phyloP scores from a whole-genome alignment of 2,329 filamentous ascomycete species.

The Blastomyces silverae region DNA sequence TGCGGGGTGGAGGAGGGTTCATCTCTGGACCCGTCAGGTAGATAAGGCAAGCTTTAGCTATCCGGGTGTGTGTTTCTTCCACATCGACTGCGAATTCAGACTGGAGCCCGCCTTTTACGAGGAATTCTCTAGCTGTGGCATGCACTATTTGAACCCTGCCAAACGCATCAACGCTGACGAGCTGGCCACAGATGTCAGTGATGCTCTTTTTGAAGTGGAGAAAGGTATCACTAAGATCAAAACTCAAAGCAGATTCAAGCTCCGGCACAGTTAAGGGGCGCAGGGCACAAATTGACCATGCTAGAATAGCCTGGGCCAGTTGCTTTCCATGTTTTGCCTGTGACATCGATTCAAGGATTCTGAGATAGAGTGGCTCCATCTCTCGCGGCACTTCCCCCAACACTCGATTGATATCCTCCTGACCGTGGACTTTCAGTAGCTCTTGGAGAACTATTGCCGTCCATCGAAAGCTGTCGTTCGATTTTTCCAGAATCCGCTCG shows the following conservation, averaged over 20 bases:
- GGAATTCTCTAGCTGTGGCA: constrained; percentile 32
- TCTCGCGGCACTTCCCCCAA: constrained; percentile 32
- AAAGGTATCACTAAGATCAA: constrained; percentile 32
- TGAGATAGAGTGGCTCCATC: constrained; percentile 34
- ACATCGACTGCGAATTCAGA: constrained; percentile 32
- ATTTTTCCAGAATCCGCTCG: constrained; percentile 33
- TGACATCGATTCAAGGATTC: constrained; percentile 31
- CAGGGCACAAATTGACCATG: constrained; percentile 33
- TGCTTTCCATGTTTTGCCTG: constrained; percentile 25
- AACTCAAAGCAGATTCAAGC: constrained; percentile 31
- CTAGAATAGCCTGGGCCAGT: constrained; percentile 35
- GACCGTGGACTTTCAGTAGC: constrained; percentile 26
- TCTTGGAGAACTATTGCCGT: constrained; percentile 32
- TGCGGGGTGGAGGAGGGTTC: constrained; percentile 29
- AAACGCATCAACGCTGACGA: constrained; percentile 34
- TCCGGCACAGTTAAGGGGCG: constrained; percentile 34
- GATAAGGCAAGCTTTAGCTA: constrained; percentile 33
- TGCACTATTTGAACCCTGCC: constrained; percentile 35
- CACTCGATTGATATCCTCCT: constrained; percentile 28
- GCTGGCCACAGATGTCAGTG: constrained; percentile 31
- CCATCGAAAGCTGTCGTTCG: constrained; percentile 37
- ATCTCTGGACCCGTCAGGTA: constrained; percentile 34
- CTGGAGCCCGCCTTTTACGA: constrained; percentile 20
- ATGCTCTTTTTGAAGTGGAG: constrained; percentile 27
- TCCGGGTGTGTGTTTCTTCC: constrained; percentile 28